phyloP scores from a whole-genome alignment of 805 yeast species.

The Wickerhamomyces canadensis region DNA sequence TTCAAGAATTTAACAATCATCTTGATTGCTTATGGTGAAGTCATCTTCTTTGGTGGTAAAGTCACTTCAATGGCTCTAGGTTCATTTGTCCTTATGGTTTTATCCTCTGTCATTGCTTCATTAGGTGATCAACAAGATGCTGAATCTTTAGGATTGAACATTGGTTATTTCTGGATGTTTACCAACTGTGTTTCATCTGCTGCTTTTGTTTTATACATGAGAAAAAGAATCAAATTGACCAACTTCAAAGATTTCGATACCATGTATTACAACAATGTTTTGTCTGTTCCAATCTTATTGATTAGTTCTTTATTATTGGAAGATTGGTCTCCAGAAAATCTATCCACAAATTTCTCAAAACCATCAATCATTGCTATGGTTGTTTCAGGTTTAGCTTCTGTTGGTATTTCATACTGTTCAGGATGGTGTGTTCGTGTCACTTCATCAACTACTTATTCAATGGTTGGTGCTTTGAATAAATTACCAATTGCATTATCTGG shows the following conservation, averaged over 20 bases:
- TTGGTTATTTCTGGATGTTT: conserved; percentile 97
- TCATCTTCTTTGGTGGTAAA: conserved; percentile 90
- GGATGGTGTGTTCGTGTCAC: conserved; percentile 99
- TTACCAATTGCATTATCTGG: conserved; percentile 97
- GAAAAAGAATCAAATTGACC: conserved; percentile 96
- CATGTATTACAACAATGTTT: conserved; percentile 94
- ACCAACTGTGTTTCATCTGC: conserved; percentile 93
- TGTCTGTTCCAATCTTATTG: conserved; percentile 86
- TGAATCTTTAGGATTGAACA: conserved; percentile 36
- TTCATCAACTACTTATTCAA: conserved; percentile 95
- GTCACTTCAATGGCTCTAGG: conserved; percentile 88
- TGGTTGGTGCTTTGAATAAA: conserved; percentile 99
- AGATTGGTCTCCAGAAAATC: conserved; percentile 87
- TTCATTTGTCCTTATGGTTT: conserved; percentile 86
- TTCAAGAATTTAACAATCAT: conserved; percentile 97
- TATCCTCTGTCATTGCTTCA: conserved; percentile 94
- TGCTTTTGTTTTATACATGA: conserved; percentile 87
- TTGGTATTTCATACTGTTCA: conserved; percentile 96
- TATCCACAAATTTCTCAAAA: conserved; percentile 70
- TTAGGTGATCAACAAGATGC: conserved; percentile 61
- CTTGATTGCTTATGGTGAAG: conserved; percentile 97
- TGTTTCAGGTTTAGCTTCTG: conserved; percentile 89
- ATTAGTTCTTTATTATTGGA: conserved; percentile 72
- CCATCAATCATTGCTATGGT: conserved; percentile 73
- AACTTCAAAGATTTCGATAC: conserved; percentile 96